Percentiles rank a stretch among this genome's conserved stretches.
Evolutionary conservation across 176 grass and related monocot genomes (phyloP).

Genomic region (Chloris gayana): DNA sequence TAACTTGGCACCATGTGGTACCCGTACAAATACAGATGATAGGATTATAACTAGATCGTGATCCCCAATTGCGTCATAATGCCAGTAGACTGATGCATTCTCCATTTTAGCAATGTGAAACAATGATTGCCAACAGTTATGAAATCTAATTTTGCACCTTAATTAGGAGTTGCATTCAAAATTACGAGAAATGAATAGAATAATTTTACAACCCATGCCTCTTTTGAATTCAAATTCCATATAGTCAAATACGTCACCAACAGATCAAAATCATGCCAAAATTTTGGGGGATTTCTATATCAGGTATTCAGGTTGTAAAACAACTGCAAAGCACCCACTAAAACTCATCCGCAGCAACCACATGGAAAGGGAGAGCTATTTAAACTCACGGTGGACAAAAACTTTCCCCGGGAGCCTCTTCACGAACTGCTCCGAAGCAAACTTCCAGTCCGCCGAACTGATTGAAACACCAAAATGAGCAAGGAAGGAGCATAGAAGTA

Average conservation of each 20-base stretch:
- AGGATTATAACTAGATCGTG: background rate
- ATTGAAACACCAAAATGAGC: background rate
- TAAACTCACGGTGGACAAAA: slow-evolving; percentile 77
- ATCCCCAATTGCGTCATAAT: background rate
- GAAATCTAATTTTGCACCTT: background rate
- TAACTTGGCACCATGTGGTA: too few species aligned
- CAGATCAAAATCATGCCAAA: background rate
- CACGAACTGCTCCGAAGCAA: slow-evolving; percentile 82
- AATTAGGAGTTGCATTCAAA: background rate
- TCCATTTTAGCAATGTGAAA: background rate
- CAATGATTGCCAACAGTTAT: background rate
- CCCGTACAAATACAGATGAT: background rate
- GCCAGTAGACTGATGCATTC: background rate
- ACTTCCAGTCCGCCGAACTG: slow-evolving; percentile 81
- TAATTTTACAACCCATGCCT: background rate
- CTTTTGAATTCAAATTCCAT: background rate
- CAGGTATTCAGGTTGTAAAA: background rate
- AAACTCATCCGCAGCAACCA: background rate
- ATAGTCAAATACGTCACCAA: background rate
- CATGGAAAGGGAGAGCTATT: background rate
- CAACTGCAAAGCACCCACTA: background rate
- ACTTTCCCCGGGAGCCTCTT: slow-evolving; percentile 83
- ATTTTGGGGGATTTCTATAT: background rate
- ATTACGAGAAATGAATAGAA: background rate
- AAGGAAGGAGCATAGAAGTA: background rate